Base-by-base conservation (phyloP, 2,329 filamentous ascomycete species). In the Phyllosticta capitalensis region DNA sequence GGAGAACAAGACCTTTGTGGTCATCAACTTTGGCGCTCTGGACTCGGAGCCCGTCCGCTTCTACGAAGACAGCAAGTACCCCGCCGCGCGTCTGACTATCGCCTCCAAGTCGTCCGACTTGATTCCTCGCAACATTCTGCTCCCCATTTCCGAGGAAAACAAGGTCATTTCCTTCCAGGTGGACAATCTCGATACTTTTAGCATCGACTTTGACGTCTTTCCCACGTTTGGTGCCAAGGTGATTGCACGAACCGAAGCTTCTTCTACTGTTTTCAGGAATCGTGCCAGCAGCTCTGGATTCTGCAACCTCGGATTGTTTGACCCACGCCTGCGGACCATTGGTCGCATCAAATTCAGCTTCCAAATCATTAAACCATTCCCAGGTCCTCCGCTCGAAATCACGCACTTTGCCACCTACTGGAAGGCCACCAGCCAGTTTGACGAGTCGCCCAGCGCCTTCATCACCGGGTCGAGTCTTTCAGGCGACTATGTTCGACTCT, bases 381-480 rank as follows among this genome's bases (percentile, higher is more conserved):
- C 86, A 63, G 92, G 94, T 7, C 88, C 91, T 62, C 91, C 94
- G 3, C 79, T 99, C 21, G 94, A 99, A 72, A 96, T 99, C 62
- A 95, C 94, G 1, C 92, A 97, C 69, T 99, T 97, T 67, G 94
- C 95, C 63, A 97, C 94, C 0, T 99, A 99, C 74, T 99, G 94
- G 94, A 99, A 97, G 74, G 92, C 92, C 0, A 99, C 94, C 1
- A 96, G 91, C 68, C 91, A 96, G 66, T 82, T 94, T 54, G 90
- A 96, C 70, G 86, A 89, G 55, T 89, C 91, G 53, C 87, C 88
- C 22, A 94, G 83, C 68, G 89, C 90, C 22, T 84, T 97, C 22
- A 90, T 99, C 19, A 97, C 92, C 0, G 94, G 92, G 0, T 97
- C 92, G 9, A 97, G 92, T 75, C 75, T 99, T 59, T 95, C 90